phyloP scores from a whole-genome alignment of 2,329 filamentous ascomycete genomes.

The Chaetomiaceae sp. region DNA sequence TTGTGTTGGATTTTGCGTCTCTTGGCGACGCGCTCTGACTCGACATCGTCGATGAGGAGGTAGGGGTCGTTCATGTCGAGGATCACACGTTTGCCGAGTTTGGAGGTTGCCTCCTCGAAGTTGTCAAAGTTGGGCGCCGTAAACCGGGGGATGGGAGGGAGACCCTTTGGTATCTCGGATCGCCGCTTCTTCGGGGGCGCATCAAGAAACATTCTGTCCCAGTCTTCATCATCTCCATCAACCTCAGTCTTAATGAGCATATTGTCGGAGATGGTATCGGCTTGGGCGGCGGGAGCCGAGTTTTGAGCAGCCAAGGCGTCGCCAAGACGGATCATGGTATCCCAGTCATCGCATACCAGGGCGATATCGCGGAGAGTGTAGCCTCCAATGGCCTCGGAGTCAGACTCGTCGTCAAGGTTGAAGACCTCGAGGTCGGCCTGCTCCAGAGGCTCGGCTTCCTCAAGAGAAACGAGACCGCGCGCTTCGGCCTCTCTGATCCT shows the following conservation, averaged over 20 bases:
- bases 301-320: conserved; percentile 27
- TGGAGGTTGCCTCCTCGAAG: conserved; percentile 67
- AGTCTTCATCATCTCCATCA: conserved; percentile 56
- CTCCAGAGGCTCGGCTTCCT: conserved; percentile 36
- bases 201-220: conserved; percentile 56
- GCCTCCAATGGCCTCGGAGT: conserved; percentile 65
- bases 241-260: conserved; percentile 35
- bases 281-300: conserved; percentile 1
- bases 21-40: conserved; percentile 59
- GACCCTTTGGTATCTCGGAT: conserved; percentile 47
- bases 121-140: conserved; percentile 72
- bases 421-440: conserved; percentile 43
- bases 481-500: conserved; percentile 49
- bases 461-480: conserved; percentile 42
- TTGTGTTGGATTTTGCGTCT: conserved; percentile 52
- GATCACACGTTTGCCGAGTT: conserved; percentile 70
- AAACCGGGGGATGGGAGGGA: conserved; percentile 55
- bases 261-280: conserved; percentile 20
- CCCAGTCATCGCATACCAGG: conserved; percentile 84
- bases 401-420: conserved; percentile 41
- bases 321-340: conserved; percentile 53
- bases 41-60: conserved; percentile 74
- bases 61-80: conserved; percentile 86
- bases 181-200: conserved; percentile 59
- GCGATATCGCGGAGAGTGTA: conserved; percentile 76